Conservation (phyloP, 1,284 basidiomycete species). For the Moesziomyces globuligerus region DNA sequence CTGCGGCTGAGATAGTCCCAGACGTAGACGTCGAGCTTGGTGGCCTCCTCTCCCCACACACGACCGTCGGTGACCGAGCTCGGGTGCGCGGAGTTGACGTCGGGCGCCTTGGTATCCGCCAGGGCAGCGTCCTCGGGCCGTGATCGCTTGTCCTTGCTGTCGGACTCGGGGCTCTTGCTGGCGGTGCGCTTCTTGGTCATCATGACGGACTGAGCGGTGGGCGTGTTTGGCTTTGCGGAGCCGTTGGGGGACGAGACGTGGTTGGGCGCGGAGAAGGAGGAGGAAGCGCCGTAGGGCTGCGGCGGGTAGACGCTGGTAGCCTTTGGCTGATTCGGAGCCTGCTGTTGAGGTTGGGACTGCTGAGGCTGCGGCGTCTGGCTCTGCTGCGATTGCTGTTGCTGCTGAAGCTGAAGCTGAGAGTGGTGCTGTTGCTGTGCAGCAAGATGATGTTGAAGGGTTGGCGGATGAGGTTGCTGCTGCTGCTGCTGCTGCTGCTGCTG, state of each 20-base stretch:
- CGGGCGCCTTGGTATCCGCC: constrained; percentile 14
- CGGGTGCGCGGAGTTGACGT: constrained; percentile 25
- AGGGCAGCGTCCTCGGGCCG: constrained; percentile 40
- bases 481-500: constrained; percentile 23
- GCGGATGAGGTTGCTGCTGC: constrained; percentile 12
- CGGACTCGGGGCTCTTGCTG: constrained; percentile 51
- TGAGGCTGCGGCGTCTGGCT: constrained; percentile 14
- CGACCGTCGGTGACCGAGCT: constrained; percentile 33
- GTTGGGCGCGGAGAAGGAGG: constrained; percentile 26
- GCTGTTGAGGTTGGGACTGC: constrained; percentile 6
- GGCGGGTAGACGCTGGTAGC: constrained; percentile 45
- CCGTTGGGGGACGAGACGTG: constrained; percentile 46
- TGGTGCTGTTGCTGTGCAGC: constrained; percentile 14
- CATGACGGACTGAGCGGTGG: constrained; percentile 35
- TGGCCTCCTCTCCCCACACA: constrained; percentile 59
- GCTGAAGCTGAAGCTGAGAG: constrained; percentile 11
- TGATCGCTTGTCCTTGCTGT: constrained; percentile 52
- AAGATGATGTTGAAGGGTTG: constrained; percentile 26
- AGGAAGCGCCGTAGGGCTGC: constrained; percentile 49
- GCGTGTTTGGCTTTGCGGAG: constrained; percentile 38
- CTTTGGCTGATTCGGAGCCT: constrained; percentile 14
- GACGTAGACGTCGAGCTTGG: constrained; percentile 65
- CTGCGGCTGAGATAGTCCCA: constrained; percentile 66
- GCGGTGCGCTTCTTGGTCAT: constrained; percentile 52
- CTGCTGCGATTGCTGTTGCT: constrained; percentile 20